A percentile compares a stretch with the other conserved stretches of the same genome.
Evolutionary conservation across 352 stramenopile species (phyloP).

Genomic region (Saprolegnia parasitica): DNA sequence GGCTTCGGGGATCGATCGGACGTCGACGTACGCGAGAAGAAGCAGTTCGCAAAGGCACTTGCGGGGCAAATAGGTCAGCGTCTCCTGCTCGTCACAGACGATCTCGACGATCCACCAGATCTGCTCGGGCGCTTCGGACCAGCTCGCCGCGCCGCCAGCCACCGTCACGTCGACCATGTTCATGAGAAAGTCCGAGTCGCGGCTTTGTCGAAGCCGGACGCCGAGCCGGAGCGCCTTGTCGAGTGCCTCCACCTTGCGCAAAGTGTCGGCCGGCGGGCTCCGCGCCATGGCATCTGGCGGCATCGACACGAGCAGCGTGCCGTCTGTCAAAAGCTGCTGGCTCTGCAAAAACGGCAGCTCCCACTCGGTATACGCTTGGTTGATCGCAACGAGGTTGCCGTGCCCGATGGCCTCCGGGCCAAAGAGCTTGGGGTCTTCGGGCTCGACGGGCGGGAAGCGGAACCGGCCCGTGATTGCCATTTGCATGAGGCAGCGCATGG

Average conservation of each 20-base stretch:
- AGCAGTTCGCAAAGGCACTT: conserved; percentile 75
- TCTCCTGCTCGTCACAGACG: conserved; percentile 79
- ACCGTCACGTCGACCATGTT: conserved; percentile 70
- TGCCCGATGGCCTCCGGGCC: conserved; percentile 54
- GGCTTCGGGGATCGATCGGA: conserved; percentile 11
- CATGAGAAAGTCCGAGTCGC: conserved; percentile 78
- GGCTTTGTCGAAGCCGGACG: conserved; percentile 67
- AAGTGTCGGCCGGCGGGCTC: conserved; percentile 59
- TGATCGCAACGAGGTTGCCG: conserved; percentile 48
- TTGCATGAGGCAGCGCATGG: conserved; percentile 74
- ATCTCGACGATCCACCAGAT: conserved; percentile 85
- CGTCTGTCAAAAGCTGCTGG: conserved; percentile 43
- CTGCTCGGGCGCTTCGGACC: conserved; percentile 34
- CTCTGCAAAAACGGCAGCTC: conserved; percentile 60
- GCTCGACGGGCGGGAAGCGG: conserved; percentile 55
- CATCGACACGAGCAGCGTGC: conserved; percentile 72
- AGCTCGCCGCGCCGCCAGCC: conserved; percentile 17
- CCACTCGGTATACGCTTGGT: conserved; percentile 62
- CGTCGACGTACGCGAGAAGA: conserved; percentile 46
- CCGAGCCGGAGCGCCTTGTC: conserved; percentile 75
- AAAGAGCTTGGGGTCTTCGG: conserved; percentile 52
- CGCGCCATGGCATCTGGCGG: conserved; percentile 51
- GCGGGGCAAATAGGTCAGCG: conserved; percentile 71
- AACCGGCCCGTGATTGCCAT: conserved; percentile 81
- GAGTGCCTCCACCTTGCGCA: conserved; percentile 65